Conservation (phyloP, 2,329 filamentous ascomycete genomes). For the Coniochaeta sp. region DNA sequence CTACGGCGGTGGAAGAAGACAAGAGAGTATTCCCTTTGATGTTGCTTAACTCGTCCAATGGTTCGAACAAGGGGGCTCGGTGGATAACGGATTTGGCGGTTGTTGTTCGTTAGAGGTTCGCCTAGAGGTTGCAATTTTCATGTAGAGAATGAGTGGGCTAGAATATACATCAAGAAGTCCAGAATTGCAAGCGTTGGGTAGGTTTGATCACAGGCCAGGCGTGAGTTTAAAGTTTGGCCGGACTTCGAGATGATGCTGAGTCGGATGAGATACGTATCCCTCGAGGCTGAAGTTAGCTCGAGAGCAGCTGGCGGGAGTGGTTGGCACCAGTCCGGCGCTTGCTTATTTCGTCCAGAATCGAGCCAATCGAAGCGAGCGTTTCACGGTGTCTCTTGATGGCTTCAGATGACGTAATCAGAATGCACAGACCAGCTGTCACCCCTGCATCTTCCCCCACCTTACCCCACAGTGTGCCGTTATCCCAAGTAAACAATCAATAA, state of each 20-base stretch:
- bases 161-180: background rate
- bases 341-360: background rate
- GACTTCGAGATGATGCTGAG: background rate
- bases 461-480: slow-evolving; percentile 2
- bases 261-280: background rate
- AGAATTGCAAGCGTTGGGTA: background rate
- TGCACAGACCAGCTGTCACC: background rate
- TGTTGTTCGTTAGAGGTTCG: background rate
- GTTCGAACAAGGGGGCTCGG: background rate
- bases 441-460: background rate
- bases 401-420: too few relatives aligned
- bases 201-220: background rate
- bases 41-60: background rate
- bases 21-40: background rate
- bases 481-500: slow-evolving; percentile 4
- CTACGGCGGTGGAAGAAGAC: slow-evolving; percentile 1
- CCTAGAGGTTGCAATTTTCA: background rate
- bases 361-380: background rate
- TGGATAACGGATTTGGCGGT: background rate
- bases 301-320: background rate
- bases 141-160: background rate
- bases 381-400: too few relatives aligned
- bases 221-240: background rate
- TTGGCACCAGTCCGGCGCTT: background rate
- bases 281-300: background rate